Conservation (phyloP, 306 rosid genomes). For the Dalbergia cultrata region DNA sequence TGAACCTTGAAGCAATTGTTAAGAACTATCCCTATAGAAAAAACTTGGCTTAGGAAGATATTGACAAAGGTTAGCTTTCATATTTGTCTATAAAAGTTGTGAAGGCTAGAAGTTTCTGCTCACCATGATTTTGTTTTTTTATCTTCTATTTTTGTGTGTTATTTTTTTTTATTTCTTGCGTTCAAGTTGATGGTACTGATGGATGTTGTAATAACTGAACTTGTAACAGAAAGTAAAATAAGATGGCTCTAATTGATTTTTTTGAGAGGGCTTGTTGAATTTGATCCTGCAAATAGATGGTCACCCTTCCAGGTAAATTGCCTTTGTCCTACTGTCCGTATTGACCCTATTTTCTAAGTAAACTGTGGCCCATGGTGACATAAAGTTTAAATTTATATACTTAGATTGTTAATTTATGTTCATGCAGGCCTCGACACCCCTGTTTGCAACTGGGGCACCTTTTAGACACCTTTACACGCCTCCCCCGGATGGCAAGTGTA, state of each 20-base stretch:
- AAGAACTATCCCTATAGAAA: constrained; percentile 88
- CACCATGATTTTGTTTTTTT: constrained; percentile 32
- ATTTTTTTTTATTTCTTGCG: constrained; percentile 2
- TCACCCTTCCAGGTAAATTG: constrained; percentile 91
- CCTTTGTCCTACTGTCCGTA: constrained; percentile 9
- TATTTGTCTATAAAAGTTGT: background rate
- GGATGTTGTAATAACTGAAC: constrained; percentile 49
- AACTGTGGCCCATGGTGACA: constrained; percentile 43
- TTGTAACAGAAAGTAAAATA: constrained; percentile 79
- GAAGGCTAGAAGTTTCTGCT: constrained; percentile 35
- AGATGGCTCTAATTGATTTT: constrained; percentile 96
- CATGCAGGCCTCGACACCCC: constrained; percentile 96
- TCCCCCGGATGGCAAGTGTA: constrained; percentile 81
- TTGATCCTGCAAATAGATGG: constrained; percentile 98
- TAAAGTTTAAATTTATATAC: constrained; percentile 38
- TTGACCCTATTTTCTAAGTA: constrained; percentile 27
- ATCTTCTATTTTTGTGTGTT: background rate
- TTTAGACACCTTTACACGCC: constrained; percentile 88
- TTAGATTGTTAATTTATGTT: constrained; percentile 53
- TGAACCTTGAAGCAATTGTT: constrained; percentile 93
- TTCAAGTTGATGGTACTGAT: constrained; percentile 46
- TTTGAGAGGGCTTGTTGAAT: constrained; percentile 93
- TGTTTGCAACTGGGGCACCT: constrained; percentile 98
- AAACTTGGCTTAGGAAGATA: constrained; percentile 88
- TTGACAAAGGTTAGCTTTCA: constrained; percentile 73